Percentiles rank a stretch among this genome's conserved stretches.
These are phyloP conservation scores for Phyllostachys edulis DNA, from an alignment of 176 grass and related monocot species.

Conservation along the genomic window DNA sequence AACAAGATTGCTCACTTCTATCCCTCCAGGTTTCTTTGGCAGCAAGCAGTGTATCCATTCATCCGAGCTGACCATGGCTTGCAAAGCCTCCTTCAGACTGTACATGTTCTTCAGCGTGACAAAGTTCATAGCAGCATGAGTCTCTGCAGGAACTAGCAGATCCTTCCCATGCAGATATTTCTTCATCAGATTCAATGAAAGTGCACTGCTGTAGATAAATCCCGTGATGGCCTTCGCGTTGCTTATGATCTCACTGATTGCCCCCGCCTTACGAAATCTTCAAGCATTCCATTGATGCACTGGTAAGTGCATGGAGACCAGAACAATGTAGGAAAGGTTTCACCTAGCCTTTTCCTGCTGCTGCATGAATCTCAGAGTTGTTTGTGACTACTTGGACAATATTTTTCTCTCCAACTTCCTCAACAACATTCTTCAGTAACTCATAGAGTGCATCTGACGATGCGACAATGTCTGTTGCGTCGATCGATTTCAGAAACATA, in stretches of 20 bases:
- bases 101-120: conserved; percentile 79
- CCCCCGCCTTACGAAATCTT: conserved; percentile 67
- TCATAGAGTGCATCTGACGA: conserved; percentile 68
- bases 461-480: conserved; percentile 63
- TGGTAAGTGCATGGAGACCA: conserved; percentile 77
- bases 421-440: conserved; percentile 66
- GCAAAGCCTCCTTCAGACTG: conserved; percentile 64
- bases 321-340: conserved; percentile 83
- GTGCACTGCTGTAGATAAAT: conserved; percentile 73
- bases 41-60: conserved; percentile 62
- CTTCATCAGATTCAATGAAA: conserved; percentile 70
- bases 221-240: conserved; percentile 78
- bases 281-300: conserved; percentile 82
- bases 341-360: conserved; percentile 60
- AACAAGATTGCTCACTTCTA: conserved; percentile 61
- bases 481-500: conserved; percentile 81
- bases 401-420: conserved; percentile 68
- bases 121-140: conserved; percentile 68
- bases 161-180: conserved; percentile 73
- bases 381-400: conserved; percentile 87
- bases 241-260: conserved; percentile 69
- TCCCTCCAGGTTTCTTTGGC: conserved; percentile 61
- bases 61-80: conserved; percentile 60
- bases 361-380: conserved; percentile 59
- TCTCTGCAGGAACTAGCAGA: conserved; percentile 65